phyloP scores from a whole-genome alignment of 352 stramenopile genomes.

The Phytophthora podocarpi region DNA sequence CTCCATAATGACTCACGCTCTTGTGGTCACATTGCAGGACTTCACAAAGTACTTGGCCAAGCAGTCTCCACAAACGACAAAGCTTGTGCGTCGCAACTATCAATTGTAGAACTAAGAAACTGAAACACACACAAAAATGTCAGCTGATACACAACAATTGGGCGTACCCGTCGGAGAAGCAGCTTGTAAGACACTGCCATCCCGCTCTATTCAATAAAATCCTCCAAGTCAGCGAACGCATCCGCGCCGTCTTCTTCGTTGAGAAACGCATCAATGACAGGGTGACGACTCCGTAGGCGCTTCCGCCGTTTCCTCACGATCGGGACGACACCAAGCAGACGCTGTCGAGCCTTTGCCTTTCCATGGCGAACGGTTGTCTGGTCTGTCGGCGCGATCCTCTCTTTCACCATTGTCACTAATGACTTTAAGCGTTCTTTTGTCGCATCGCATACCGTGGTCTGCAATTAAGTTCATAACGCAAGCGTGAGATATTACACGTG shows the following conservation, averaged over 20 bases:
- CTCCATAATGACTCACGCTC: neutral
- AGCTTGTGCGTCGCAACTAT: conserved; percentile 44
- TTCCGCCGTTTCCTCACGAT: conserved; percentile 61
- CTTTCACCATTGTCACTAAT: conserved; percentile 46
- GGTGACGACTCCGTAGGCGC: conserved; percentile 66
- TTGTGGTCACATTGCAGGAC: conserved; percentile 28
- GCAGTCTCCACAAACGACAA: conserved; percentile 34
- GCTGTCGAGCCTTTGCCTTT: conserved; percentile 33
- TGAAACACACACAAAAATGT: conserved; percentile 10
- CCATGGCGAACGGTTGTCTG: conserved; percentile 1
- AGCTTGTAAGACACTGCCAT: neutral
- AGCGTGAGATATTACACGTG: too few species aligned
- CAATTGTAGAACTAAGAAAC: conserved; percentile 37
- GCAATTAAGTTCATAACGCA: conserved; percentile 7
- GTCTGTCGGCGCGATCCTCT: conserved; percentile 36
- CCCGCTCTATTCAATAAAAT: conserved; percentile 71
- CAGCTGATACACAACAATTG: conserved; percentile 9
- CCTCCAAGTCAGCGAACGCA: conserved; percentile 73
- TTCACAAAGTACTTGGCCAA: conserved; percentile 52
- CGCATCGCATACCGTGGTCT: conserved; percentile 32
- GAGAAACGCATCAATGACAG: conserved; percentile 78
- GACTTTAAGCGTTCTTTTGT: conserved; percentile 36
- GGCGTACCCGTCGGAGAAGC: neutral
- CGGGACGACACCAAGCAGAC: conserved; percentile 57
- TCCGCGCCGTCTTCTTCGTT: conserved; percentile 74